These are phyloP conservation scores for Fusarium coicis DNA, from an alignment of 2,329 filamentous ascomycete genomes.

Conservation along the genomic window DNA sequence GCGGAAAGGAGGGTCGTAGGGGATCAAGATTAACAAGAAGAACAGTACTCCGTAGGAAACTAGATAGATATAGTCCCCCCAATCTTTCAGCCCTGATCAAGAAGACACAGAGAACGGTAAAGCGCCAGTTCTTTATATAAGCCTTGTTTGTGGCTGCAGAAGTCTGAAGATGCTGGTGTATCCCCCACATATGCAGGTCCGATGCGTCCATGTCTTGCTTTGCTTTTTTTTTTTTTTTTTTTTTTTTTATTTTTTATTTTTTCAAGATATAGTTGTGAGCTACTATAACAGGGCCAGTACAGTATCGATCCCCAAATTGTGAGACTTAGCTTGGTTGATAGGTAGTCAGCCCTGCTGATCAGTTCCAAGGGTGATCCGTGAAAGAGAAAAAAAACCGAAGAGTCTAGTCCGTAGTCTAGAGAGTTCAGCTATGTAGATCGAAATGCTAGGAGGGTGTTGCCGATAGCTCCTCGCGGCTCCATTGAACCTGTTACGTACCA, in stretches of 20 bases:
- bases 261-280: conserved; percentile 2
- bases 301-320: neutral
- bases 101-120: conserved; percentile 13
- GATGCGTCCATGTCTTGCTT: conserved; percentile 16
- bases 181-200: conserved; percentile 38
- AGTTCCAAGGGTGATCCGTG: neutral
- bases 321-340: neutral
- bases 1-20: conserved; percentile 1
- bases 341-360: neutral
- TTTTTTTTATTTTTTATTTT: neutral
- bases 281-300: neutral
- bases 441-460: conserved; percentile 9
- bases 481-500: conserved; percentile 3
- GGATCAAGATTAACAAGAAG: neutral
- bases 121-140: conserved; percentile 20
- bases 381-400: neutral
- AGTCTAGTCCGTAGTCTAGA: neutral
- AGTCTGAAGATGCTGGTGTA: conserved; percentile 11
- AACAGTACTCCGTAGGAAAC: neutral
- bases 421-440: neutral
- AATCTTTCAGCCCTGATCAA: conserved; percentile 15
- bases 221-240: neutral
- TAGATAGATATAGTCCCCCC: neutral
- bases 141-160: conserved; percentile 28
- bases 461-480: conserved; percentile 20